Evolutionary conservation across 2,329 filamentous ascomycete genomes (phyloP), one percentile per base, ranked within the genome.

Genomic region (Verticillium nonalfalfae): DNA sequence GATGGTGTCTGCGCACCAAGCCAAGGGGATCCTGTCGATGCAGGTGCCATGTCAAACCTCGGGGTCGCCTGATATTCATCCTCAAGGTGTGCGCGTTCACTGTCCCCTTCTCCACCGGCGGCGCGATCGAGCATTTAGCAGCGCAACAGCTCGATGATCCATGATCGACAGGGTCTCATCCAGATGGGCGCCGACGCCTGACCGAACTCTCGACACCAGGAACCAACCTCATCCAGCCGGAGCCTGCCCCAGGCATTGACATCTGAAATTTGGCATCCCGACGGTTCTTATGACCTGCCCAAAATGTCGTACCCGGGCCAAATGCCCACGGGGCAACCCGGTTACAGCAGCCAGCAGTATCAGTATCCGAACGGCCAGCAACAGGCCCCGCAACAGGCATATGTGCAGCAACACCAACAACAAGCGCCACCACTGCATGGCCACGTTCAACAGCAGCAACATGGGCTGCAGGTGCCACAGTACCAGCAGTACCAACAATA

Each of bases 251-350:
- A n/a, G 45, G 45, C n/a, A 21, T 50, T 50, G 45, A 10, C n/a
- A 18, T 18, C 11, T 26, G 18, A 50, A 10, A n/a, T 2, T 21
- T 26, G 4, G 45, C 45, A 50, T 36, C 45, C 45, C 54, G 60
- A 60, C 21, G 50, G 18, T 39, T 50, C 57, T 55, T 64, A 68
- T 68, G 67, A 58, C 60, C 59, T 62, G 60, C 62, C 68, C 70
- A 69, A 68, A 63, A 72, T 75, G 70, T 71, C 69, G 65, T 74
- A 71, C 69, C 71, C 72, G 66, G 73, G 72, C 69, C 72, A 70
- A 65, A 70, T 76, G 72, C 75, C 76, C 68, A 70, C 74, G 64
- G 74, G 75, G 68, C 74, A 75, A 70, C 70, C 70, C 15, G 45
- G n/a, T 65, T 78, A 70, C 68, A 69, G 72, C 64, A 74, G 71